Evolutionary conservation across 305 asterid species (phyloP).

Genomic region (Striga hermonthica): DNA sequence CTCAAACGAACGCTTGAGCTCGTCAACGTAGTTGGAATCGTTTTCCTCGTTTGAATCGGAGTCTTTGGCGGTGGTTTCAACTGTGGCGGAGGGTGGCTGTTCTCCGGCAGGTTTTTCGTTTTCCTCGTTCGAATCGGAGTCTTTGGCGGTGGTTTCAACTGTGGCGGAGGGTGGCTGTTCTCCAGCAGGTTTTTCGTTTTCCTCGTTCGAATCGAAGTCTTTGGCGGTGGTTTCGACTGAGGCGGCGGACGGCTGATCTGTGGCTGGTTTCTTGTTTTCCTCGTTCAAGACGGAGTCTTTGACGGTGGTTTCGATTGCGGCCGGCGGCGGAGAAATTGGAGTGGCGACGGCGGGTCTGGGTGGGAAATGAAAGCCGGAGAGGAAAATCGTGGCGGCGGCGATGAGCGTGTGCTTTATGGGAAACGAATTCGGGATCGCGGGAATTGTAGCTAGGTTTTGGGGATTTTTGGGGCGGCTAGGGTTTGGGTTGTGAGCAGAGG

Average conservation of each 20-base stretch:
- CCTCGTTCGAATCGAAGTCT: not conserved
- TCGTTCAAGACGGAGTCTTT: too few species aligned
- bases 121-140: conserved; percentile 34
- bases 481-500: conserved; percentile 31
- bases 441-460: not conserved
- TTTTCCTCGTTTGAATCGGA: conserved; percentile 40
- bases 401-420: conserved; percentile 38
- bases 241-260: too few species aligned
- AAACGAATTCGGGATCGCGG: not conserved
- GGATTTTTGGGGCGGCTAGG: conserved; percentile 13
- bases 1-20: conserved; percentile 48
- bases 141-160: conserved; percentile 18
- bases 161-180: not conserved
- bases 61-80: conserved; percentile 22
- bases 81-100: not conserved
- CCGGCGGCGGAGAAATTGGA: conserved; percentile 7
- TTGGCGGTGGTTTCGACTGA: too few species aligned
- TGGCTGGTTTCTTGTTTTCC: not conserved
- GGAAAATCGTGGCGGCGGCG: conserved; percentile 47
- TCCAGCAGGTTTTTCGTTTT: not conserved
- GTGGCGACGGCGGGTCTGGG: conserved; percentile 37
- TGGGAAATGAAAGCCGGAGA: conserved; percentile 32
- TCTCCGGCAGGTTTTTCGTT: conserved; percentile 13
- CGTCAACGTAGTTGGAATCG: conserved; percentile 39
- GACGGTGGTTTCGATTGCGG: too few species aligned